Conservation (phyloP, 2,329 filamentous ascomycete genomes). For the Ilyonectria robusta region DNA sequence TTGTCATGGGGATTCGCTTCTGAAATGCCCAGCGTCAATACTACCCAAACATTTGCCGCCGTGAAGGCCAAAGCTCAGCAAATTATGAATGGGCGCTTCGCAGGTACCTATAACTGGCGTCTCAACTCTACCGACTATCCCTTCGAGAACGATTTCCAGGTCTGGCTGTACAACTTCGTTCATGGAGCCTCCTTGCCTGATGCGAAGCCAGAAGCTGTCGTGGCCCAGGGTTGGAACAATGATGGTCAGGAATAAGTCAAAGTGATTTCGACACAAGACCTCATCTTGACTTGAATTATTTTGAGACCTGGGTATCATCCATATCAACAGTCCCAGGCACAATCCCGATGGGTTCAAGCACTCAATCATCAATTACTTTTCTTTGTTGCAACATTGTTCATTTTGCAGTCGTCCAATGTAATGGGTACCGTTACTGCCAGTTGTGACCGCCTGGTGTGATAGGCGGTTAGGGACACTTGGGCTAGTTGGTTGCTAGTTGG, state of each 20-base stretch:
- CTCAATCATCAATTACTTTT: too few relatives aligned
- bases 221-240: neutral
- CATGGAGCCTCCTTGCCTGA: slow-evolving; percentile 5
- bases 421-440: too few relatives aligned
- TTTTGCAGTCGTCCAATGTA: too few relatives aligned
- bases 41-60: neutral
- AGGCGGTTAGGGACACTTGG: too few relatives aligned
- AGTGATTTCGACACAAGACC: neutral
- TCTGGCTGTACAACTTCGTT: slow-evolving; percentile 17
- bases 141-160: slow-evolving; percentile 21
- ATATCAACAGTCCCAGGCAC: too few relatives aligned
- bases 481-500: too few relatives aligned
- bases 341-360: too few relatives aligned
- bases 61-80: neutral
- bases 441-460: too few relatives aligned
- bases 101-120: slow-evolving; percentile 7
- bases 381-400: too few relatives aligned
- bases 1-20: slow-evolving; percentile 20
- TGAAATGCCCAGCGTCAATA: slow-evolving; percentile 1
- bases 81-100: neutral
- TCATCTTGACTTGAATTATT: neutral
- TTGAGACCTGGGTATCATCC: too few relatives aligned
- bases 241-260: neutral
- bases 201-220: neutral
- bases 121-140: slow-evolving; percentile 18